Evolutionary conservation across 306 rosid species (phyloP).

Genomic region (Gastrolobium villosum): DNA sequence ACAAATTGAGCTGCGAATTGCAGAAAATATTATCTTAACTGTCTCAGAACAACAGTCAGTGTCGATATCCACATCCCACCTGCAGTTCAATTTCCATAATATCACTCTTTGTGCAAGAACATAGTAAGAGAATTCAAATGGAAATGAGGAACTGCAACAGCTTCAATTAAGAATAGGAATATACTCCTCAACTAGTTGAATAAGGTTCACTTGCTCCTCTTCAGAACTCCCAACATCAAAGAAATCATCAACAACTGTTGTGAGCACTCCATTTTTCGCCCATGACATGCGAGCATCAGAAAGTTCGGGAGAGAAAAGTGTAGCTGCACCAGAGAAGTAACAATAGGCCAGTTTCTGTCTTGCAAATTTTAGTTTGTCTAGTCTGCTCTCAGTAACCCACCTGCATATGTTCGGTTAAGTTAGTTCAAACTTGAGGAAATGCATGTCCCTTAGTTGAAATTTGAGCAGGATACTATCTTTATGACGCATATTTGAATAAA

Average conservation of each 20-base stretch:
- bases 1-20: slow-evolving; percentile 64
- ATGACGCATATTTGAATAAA: neutral
- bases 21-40: slow-evolving; percentile 78
- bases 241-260: slow-evolving; percentile 91
- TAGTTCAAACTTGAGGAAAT: slow-evolving; percentile 30
- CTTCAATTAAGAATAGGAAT: slow-evolving; percentile 36
- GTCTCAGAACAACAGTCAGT: slow-evolving; percentile 68
- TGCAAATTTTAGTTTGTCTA: slow-evolving; percentile 84
- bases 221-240: slow-evolving; percentile 79
- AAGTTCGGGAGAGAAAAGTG: slow-evolving; percentile 68
- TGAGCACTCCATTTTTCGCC: slow-evolving; percentile 82
- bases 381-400: slow-evolving; percentile 71
- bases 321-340: slow-evolving; percentile 77
- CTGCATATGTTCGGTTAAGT: slow-evolving; percentile 53
- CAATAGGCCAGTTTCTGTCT: slow-evolving; percentile 83
- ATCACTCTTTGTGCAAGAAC: slow-evolving; percentile 27
- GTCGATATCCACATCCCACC: slow-evolving; percentile 81
- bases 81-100: slow-evolving; percentile 48
- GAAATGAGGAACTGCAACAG: slow-evolving; percentile 1
- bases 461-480: slow-evolving; percentile 1
- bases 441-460: neutral
- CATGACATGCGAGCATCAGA: slow-evolving; percentile 85
- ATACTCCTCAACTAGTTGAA: slow-evolving; percentile 79
- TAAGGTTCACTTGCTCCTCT: slow-evolving; percentile 76
- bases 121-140: neutral